Conservation (phyloP, 2,329 filamentous ascomycete genomes). For the Didymella exigua region DNA sequence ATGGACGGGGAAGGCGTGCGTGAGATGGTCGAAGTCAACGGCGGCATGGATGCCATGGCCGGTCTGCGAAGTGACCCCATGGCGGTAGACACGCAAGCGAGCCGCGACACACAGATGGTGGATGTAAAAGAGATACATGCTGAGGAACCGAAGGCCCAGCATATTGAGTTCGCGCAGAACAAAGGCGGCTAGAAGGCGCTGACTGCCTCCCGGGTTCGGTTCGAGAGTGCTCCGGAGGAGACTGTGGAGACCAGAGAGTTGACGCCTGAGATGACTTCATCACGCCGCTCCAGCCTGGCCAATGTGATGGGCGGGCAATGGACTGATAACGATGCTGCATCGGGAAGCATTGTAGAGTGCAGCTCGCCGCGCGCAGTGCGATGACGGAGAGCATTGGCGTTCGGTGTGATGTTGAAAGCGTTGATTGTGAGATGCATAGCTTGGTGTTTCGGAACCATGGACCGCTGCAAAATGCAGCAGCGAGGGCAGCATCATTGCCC, state of each 20-base stretch:
- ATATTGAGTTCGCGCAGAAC: conserved; percentile 34
- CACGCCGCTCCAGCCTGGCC: background rate
- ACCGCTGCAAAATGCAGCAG: background rate
- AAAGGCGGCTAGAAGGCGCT: conserved; percentile 27
- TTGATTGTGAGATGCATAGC: background rate
- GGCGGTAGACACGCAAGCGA: conserved; percentile 8
- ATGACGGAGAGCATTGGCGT: background rate
- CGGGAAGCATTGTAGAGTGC: too few relatives aligned
- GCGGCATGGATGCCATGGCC: conserved; percentile 27
- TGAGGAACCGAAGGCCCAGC: conserved; percentile 21
- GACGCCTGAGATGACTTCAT: background rate
- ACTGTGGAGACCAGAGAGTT: background rate
- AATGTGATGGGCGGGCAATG: background rate
- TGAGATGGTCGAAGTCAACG: conserved; percentile 38
- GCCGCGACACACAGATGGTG: conserved; percentile 29
- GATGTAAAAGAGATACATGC: conserved; percentile 30
- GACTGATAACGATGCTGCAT: background rate
- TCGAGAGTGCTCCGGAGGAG: background rate
- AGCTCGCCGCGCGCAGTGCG: background rate
- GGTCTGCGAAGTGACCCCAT: conserved; percentile 26
- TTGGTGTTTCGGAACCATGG: background rate
- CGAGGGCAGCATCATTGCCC: too few relatives aligned
- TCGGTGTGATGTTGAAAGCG: background rate
- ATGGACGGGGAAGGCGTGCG: conserved; percentile 26
- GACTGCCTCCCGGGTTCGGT: background rate